Percentiles rank a stretch among this genome's conserved stretches.
phyloP scores from a whole-genome alignment of 768 basidiomycete genomes.

The Chiua virens region DNA sequence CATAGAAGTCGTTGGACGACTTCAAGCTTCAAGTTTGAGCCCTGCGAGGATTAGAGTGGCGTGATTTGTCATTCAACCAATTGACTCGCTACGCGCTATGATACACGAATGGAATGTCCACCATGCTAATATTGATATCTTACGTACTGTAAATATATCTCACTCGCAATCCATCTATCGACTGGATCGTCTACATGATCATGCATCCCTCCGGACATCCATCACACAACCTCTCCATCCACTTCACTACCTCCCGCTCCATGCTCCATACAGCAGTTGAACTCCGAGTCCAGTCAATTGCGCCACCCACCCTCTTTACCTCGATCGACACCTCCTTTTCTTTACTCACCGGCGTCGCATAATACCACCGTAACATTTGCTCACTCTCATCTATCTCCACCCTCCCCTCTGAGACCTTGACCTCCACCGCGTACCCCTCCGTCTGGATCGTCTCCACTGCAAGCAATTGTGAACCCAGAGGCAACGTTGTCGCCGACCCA shows the following conservation, averaged over 20 bases:
- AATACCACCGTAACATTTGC: slow-evolving; percentile 54
- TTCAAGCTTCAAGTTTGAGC: no score
- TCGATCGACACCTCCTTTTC: slow-evolving; percentile 39
- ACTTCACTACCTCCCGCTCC: background rate
- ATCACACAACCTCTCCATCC: slow-evolving; percentile 12
- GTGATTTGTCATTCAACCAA: no score
- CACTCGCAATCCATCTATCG: background rate
- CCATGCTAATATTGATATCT: no score
- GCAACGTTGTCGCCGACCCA: slow-evolving; percentile 17
- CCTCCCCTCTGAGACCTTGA: slow-evolving; percentile 46
- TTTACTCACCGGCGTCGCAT: slow-evolving; percentile 33
- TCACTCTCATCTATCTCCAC: slow-evolving; percentile 48
- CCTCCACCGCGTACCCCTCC: slow-evolving; percentile 39
- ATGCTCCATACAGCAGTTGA: background rate
- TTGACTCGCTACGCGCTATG: no score
- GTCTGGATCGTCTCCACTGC: slow-evolving; percentile 10
- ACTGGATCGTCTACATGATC: slow-evolving; percentile 21
- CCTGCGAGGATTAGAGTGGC: no score
- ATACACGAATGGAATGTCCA: no score
- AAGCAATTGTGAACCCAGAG: slow-evolving; percentile 2
- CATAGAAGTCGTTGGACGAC: no score
- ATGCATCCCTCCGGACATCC: slow-evolving; percentile 18
- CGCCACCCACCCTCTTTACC: slow-evolving; percentile 42
- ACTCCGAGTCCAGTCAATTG: slow-evolving; percentile 29
- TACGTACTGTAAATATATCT: no score